Base-by-base conservation (phyloP, 352 stramenopile genomes). In the Phytophthora sansomeana region DNA sequence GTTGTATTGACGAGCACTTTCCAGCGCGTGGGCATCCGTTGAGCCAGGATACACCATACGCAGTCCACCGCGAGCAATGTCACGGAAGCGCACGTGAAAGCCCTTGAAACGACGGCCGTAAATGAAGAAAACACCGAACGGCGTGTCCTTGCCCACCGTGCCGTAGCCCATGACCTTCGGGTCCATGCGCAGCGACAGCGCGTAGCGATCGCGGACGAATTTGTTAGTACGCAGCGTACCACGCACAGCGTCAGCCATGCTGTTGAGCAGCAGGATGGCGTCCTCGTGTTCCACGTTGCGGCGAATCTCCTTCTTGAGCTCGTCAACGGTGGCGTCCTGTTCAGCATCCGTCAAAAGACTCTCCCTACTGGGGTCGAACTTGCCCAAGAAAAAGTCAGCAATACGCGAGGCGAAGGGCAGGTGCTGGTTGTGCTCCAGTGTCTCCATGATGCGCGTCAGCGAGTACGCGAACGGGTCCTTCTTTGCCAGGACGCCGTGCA, bases 111-210 rank as follows among this genome's bases (percentile, higher is more conserved):
- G 91, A 59, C 95, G 87, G 5, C 97, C 97, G 76, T 99, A 97
- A 57, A 96, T 96, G 75, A 98, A 99, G 75, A 99, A 98, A 13
- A 99, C 88, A 13, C 96, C 97, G 72, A 96, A 99, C 11, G 97
- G 97, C 10, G 88, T 85, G 60, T 98, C 91, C 73, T 90, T 95
- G 62, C 84, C 81, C 8, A 94, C 81, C 0, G 85, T 91, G 42
- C 87, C 85, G 69, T 92, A 90, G 32, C 85, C 87, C 71, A 95
- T 90, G 72, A 96, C 81, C 53, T 76, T 75, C 0, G 85, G 82
- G 68, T 96, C 83, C 69, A 96, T 71, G 32, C 88, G 85, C 26
- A 96, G 74, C 39, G 88, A 80, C 61, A 96, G 58, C 53, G 88
- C 85, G 64, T 94, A 95, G n/a, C 85, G 82, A 54, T 91, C 84